Conservation (phyloP, 352 stramenopile species). For the Globisporangium uncinulatum region DNA sequence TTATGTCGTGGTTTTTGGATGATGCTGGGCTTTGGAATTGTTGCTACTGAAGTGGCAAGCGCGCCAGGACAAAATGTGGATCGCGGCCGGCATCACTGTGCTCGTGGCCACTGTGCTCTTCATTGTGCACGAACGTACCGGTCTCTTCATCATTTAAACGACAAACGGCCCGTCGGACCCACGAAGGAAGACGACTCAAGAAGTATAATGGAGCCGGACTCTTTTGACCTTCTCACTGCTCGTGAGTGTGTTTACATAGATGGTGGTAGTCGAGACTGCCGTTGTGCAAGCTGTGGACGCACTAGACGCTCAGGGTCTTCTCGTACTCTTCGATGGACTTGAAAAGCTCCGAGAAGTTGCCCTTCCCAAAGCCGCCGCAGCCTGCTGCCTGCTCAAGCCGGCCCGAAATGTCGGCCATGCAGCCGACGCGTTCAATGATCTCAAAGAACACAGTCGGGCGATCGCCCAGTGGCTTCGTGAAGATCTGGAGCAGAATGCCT, state of each 20-base stretch:
- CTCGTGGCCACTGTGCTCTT: constrained; percentile 59
- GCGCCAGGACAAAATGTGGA: constrained; percentile 74
- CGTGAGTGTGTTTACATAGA: neutral
- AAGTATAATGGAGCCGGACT: no score
- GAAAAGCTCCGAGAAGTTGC: constrained; percentile 91
- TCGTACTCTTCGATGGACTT: constrained; percentile 92
- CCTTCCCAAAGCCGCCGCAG: constrained; percentile 89
- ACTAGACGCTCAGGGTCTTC: constrained; percentile 76
- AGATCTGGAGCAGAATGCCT: constrained; percentile 91
- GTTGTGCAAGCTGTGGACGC: no score
- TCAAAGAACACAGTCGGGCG: constrained; percentile 88
- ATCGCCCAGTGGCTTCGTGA: constrained; percentile 88
- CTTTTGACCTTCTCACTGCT: neutral
- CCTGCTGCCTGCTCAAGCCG: constrained; percentile 73
- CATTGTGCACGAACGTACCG: constrained; percentile 75
- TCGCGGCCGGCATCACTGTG: constrained; percentile 53
- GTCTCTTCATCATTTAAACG: constrained; percentile 49
- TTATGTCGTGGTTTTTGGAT: no score
- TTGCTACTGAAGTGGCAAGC: constrained; percentile 52
- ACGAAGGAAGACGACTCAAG: no score
- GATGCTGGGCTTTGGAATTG: no score
- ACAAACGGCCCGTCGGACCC: neutral
- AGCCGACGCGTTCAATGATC: constrained; percentile 92
- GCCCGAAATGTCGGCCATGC: constrained; percentile 64
- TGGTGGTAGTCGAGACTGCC: no score